phyloP scores from a whole-genome alignment of 306 rosid genomes.

The Crataegus laevigata region DNA sequence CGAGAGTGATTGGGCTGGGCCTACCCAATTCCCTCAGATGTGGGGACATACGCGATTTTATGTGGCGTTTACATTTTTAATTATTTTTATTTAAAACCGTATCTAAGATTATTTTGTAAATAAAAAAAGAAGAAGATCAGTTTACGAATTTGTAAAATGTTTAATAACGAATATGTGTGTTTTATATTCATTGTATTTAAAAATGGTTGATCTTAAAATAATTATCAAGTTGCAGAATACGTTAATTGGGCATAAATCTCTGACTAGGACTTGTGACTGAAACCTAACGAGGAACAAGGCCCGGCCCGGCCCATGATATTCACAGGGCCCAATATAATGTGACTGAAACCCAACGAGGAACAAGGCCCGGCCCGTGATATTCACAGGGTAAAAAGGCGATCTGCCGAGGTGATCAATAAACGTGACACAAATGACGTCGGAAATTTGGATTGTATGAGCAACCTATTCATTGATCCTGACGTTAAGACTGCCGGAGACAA shows the following conservation, averaged over 20 bases:
- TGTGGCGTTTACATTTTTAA: neutral
- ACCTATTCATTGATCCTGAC: too few species aligned
- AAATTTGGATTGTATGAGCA: neutral
- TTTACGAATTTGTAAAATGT: neutral
- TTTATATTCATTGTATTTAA: neutral
- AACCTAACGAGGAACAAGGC: neutral
- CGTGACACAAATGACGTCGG: neutral
- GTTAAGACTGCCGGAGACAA: too few species aligned
- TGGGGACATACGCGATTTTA: neutral
- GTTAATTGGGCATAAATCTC: neutral
- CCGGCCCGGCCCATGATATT: neutral
- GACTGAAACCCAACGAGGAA: neutral
- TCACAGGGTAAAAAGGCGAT: neutral
- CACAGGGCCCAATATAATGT: neutral
- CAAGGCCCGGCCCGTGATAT: neutral
- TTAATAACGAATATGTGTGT: neutral
- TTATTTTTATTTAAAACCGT: too few species aligned
- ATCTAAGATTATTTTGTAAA: too few species aligned
- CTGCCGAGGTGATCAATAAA: neutral
- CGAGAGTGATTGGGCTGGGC: neutral
- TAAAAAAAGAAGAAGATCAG: too few species aligned
- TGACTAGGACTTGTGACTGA: neutral
- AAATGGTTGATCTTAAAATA: neutral
- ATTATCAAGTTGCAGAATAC: neutral
- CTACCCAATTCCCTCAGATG: neutral